Percentiles rank a stretch among this genome's conserved stretches.
These are phyloP conservation scores for Nakazawaea wickerhamii DNA, from an alignment of 805 yeast genomes.

Conservation along the genomic window DNA sequence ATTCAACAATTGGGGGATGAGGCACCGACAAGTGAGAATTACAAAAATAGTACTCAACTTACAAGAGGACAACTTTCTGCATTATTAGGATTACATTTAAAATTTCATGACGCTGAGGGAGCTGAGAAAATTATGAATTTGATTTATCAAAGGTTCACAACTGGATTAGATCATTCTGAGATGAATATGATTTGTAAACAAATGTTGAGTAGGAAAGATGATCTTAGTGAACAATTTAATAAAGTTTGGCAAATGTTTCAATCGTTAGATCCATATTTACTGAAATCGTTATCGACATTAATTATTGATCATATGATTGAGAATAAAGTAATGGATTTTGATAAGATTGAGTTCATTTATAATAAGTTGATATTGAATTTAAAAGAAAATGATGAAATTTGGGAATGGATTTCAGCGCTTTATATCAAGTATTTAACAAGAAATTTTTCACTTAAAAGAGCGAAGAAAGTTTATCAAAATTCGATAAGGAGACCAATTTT, in stretches of 20 bases:
- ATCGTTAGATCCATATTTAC: constrained; percentile 16
- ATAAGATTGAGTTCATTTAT: constrained; percentile 20
- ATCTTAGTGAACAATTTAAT: constrained; percentile 7
- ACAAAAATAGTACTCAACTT: constrained; percentile 19
- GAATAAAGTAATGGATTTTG: constrained; percentile 19
- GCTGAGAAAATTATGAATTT: constrained; percentile 25
- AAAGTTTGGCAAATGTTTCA: constrained; percentile 26
- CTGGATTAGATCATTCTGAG: constrained; percentile 22
- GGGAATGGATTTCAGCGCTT: constrained; percentile 22
- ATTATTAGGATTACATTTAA: constrained; percentile 23
- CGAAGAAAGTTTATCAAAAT: constrained; percentile 20
- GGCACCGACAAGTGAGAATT: not conserved
- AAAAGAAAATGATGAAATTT: constrained; percentile 17
- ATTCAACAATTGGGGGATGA: constrained; percentile 14
- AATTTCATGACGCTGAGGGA: constrained; percentile 21
- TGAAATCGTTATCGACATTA: constrained; percentile 23
- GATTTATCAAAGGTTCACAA: constrained; percentile 20
- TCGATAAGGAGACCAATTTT: constrained; percentile 1
- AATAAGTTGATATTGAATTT: constrained; percentile 14
- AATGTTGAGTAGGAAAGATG: constrained; percentile 16
- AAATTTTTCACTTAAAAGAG: constrained; percentile 19
- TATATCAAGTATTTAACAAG: constrained; percentile 27
- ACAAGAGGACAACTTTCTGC: constrained; percentile 26
- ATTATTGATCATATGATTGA: constrained; percentile 26
- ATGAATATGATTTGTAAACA: constrained; percentile 26